Base-by-base conservation (phyloP, 768 basidiomycete species). In the Lactarius pseudohatsudake region DNA sequence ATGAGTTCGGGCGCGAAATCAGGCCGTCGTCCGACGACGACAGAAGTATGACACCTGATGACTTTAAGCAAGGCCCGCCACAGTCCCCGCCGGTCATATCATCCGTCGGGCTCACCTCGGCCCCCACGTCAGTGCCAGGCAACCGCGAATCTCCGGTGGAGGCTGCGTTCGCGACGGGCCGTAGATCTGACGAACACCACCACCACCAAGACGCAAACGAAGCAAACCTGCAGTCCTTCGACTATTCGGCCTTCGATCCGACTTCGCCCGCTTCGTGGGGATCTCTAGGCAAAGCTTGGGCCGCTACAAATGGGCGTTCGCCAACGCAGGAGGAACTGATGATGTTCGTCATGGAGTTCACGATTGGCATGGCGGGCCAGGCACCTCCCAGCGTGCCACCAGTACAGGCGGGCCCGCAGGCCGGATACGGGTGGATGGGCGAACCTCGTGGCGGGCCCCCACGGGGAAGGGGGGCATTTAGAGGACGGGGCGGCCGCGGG, bases 1-100 rank as follows among this genome's bases (percentile, higher is more conserved):
- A 94, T 82, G 91, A 94, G 76, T 94, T 94, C 77, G 91, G 92
- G 71, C 87, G 92, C 72, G 91, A 93, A 75, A 82, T 92, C 73
- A 83, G 91, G 72, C 78, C 83, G 41, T 76, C 78, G 50, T 86
- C 89, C 45, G 79, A 83, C 66, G 66, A 71, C 38, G 65, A 61
- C 38, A 55, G 41, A 47, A 60, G 47, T 30, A 45, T 62, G 53
- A 61, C 62, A 16, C 54, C 58, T 28, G 58, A 59, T 56, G 65
- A 69, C 38, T 43, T 64, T n/a, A 69, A 64, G 40, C 59, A 63
- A 54, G 50, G 61, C 38, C 41, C 62, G 13, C 47, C 61, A 3
- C 57, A 43, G 18, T 32, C 57, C 34, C 69, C 74, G 61, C 69
- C 69, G 50, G 61, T 59, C 69, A 59, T 61, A 57, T 34, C 60